Percentiles rank a stretch among this genome's conserved stretches.
These are phyloP conservation scores for Mycena venus DNA, from an alignment of 768 basidiomycete species.

Conservation along the genomic window DNA sequence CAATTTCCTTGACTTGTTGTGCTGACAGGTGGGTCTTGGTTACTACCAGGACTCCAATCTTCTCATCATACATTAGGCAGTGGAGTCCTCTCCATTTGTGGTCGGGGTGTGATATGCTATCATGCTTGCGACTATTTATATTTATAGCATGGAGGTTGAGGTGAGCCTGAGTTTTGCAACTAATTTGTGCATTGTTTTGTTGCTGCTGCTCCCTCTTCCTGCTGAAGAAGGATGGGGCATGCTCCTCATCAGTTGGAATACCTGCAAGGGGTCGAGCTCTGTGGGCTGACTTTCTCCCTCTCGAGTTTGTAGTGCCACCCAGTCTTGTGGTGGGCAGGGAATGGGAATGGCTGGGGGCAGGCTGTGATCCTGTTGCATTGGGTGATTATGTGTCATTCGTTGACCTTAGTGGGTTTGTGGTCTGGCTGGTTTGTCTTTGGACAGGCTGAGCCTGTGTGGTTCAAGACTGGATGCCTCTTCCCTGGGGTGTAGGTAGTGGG, in stretches of 20 bases:
- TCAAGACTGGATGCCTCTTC: too few relatives aligned
- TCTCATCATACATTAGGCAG: constrained; percentile 12
- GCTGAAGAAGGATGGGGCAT: constrained; percentile 3
- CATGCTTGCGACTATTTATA: not conserved
- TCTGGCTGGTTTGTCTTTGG: too few relatives aligned
- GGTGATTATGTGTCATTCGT: too few relatives aligned
- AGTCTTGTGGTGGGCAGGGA: too few relatives aligned
- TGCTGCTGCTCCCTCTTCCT: not conserved
- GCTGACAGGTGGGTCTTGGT: constrained; percentile 8
- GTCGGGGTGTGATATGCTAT: not conserved
- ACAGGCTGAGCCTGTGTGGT: too few relatives aligned
- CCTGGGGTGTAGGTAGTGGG: too few relatives aligned
- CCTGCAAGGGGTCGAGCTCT: not conserved
- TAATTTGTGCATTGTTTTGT: not conserved
- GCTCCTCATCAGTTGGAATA: not conserved
- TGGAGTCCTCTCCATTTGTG: constrained; percentile 24
- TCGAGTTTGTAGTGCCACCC: too few relatives aligned
- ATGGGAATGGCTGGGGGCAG: too few relatives aligned
- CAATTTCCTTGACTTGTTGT: not conserved
- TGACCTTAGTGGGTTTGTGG: too few relatives aligned
- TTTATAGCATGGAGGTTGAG: not conserved
- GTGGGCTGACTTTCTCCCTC: too few relatives aligned
- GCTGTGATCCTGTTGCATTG: too few relatives aligned
- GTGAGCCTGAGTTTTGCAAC: not conserved
- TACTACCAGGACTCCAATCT: constrained; percentile 9